Conservation (phyloP, 2,329 filamentous ascomycete species). For the Aspergillus flavus region DNA sequence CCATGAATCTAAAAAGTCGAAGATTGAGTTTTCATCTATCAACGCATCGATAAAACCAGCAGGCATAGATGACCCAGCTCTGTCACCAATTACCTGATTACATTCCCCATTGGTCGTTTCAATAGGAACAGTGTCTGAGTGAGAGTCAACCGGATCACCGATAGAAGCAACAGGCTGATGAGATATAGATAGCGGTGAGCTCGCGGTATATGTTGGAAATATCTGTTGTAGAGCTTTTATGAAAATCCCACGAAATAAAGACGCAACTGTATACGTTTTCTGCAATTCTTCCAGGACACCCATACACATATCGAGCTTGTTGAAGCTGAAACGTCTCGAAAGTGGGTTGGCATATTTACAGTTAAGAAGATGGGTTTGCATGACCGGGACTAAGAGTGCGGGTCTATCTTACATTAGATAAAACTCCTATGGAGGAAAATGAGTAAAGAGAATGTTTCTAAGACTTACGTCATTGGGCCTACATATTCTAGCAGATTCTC, state of each 20-base stretch:
- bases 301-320: constrained; percentile 37
- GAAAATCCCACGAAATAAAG: constrained; percentile 31
- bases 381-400: constrained; percentile 33
- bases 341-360: constrained; percentile 28
- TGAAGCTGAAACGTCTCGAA: constrained; percentile 29
- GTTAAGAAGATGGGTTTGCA: constrained; percentile 35
- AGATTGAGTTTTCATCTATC: background rate
- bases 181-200: background rate
- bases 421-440: background rate
- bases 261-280: constrained; percentile 32
- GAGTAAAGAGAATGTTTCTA: background rate
- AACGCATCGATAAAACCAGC: background rate
- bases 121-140: background rate
- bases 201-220: constrained; percentile 13
- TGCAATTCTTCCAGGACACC: constrained; percentile 35
- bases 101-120: background rate
- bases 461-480: constrained; percentile 31
- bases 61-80: background rate
- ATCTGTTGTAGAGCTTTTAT: constrained; percentile 28
- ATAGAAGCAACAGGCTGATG: background rate
- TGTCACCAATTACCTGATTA: background rate
- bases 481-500: constrained; percentile 22
- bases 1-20: background rate
- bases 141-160: background rate
- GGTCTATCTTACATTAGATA: constrained; percentile 16